A percentile compares a stretch with the other conserved stretches of the same genome.
Evolutionary conservation across 306 rosid species (phyloP).

Genomic region (Rubus idaeus): DNA sequence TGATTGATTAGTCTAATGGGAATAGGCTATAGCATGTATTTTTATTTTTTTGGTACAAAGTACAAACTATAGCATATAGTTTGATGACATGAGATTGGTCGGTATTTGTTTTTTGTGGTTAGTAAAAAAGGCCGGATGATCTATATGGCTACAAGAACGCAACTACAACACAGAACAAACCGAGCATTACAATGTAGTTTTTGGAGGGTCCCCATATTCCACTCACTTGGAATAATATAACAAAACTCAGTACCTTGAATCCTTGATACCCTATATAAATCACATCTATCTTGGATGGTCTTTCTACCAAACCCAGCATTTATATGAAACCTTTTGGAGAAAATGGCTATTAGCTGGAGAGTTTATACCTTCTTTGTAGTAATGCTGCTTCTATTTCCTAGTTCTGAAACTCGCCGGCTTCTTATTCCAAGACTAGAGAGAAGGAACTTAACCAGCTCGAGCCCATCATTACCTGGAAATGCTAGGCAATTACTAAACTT

Average conservation of each 20-base stretch:
- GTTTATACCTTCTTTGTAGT: background rate
- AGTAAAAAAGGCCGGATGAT: too few relatives aligned
- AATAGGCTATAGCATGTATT: background rate
- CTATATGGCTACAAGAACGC: background rate
- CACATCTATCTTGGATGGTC: background rate
- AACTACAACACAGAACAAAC: constrained; percentile 6
- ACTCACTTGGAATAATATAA: constrained; percentile 5
- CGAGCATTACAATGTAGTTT: background rate
- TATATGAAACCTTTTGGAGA: background rate
- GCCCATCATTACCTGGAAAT: constrained; percentile 2
- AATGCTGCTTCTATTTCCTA: constrained; percentile 19
- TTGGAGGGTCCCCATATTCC: constrained; percentile 7
- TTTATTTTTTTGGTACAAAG: background rate
- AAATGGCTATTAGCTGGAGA: constrained; percentile 11
- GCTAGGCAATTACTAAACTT: constrained; percentile 10
- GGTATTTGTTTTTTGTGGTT: constrained; percentile 21
- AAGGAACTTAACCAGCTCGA: background rate
- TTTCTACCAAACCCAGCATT: constrained; percentile 10
- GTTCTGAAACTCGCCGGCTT: constrained; percentile 17
- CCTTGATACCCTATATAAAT: constrained; percentile 15
- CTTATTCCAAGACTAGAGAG: constrained; percentile 6
- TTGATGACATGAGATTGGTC: background rate
- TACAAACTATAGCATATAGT: background rate
- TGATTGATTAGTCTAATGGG: background rate
- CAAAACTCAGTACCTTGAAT: background rate